Evolutionary conservation across 208 protist species (phyloP).

Genomic region (Leishmania guyanensis): DNA sequence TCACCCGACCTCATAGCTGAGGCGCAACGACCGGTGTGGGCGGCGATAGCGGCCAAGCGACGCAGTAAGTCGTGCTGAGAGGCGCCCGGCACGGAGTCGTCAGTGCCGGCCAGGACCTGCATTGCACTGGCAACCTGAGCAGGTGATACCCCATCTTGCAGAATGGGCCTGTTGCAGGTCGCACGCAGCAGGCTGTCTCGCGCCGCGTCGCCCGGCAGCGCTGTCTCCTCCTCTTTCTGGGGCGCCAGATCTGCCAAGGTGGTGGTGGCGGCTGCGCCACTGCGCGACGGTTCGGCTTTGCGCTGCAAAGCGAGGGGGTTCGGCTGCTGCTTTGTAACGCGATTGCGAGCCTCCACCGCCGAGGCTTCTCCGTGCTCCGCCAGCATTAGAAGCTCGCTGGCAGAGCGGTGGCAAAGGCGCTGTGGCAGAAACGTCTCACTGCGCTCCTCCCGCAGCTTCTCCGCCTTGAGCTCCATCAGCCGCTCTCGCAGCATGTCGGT

Average conservation of each 20-base stretch:
- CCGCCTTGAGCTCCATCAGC: constrained; percentile 86
- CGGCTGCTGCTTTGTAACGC: background rate
- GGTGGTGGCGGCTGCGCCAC: constrained; percentile 13
- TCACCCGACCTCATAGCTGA: background rate
- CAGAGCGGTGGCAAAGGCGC: constrained; percentile 44
- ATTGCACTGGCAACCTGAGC: constrained; percentile 10
- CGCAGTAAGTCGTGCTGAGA: constrained; percentile 24
- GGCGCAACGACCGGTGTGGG: constrained; percentile 7
- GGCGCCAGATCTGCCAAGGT: constrained; percentile 52
- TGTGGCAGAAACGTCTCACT: constrained; percentile 76
- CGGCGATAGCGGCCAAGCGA: constrained; percentile 16
- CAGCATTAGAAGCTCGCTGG: constrained; percentile 33
- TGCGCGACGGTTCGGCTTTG: background rate
- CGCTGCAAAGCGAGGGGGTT: background rate
- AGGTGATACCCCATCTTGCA: constrained; percentile 29
- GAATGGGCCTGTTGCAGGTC: constrained; percentile 13
- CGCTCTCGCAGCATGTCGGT: constrained; percentile 91
- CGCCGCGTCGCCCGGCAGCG: background rate
- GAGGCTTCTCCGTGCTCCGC: constrained; percentile 14
- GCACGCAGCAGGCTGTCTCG: background rate
- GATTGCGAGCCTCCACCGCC: background rate
- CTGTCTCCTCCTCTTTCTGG: constrained; percentile 13
- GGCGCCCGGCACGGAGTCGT: constrained; percentile 31
- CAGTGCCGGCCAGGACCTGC: constrained; percentile 11
- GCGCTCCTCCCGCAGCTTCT: constrained; percentile 74